Evolutionary conservation across 2,329 filamentous ascomycete species (phyloP).

Genomic region (Alternaria sp.): DNA sequence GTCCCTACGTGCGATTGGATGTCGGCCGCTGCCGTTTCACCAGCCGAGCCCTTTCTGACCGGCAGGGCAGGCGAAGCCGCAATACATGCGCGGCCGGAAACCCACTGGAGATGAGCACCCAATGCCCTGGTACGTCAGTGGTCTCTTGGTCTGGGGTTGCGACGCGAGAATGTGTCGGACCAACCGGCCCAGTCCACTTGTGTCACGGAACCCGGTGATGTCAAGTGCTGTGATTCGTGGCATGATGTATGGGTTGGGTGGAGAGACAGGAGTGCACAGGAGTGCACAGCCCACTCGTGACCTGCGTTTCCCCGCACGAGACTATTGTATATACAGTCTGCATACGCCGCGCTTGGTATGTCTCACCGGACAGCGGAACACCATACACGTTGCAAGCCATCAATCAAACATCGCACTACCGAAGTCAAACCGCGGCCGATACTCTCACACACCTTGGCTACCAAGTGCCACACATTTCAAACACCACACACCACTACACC

Average conservation of each 20-base stretch:
- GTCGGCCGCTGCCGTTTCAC: slow-evolving; percentile 28
- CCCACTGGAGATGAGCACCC: slow-evolving; percentile 18
- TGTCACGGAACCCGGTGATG: slow-evolving; percentile 14
- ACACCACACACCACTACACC: neutral
- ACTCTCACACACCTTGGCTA: slow-evolving; percentile 24
- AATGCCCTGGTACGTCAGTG: slow-evolving; percentile 32
- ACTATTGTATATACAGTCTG: slow-evolving; percentile 33
- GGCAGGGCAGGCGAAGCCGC: slow-evolving; percentile 22
- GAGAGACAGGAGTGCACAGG: slow-evolving; percentile 34
- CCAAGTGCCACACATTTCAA: slow-evolving; percentile 5
- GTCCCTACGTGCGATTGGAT: slow-evolving; percentile 19
- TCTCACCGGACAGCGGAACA: slow-evolving; percentile 24
- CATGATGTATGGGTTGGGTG: slow-evolving; percentile 37
- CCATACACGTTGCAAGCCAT: slow-evolving; percentile 19
- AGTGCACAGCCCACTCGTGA: slow-evolving; percentile 39
- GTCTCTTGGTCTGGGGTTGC: slow-evolving; percentile 22
- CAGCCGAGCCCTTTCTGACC: slow-evolving; percentile 22
- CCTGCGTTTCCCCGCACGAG: slow-evolving; percentile 34
- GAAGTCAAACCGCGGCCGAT: slow-evolving; percentile 29
- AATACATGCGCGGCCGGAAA: slow-evolving; percentile 46
- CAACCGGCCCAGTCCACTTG: slow-evolving; percentile 19
- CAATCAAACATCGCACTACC: slow-evolving; percentile 18
- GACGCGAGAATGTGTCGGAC: slow-evolving; percentile 41
- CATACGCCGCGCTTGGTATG: slow-evolving; percentile 26
- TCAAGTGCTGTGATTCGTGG: slow-evolving; percentile 46